These are phyloP conservation scores for Coemansia sp. DNA, from an alignment of 192 early-diverging fungal species.

Conservation along the genomic window DNA sequence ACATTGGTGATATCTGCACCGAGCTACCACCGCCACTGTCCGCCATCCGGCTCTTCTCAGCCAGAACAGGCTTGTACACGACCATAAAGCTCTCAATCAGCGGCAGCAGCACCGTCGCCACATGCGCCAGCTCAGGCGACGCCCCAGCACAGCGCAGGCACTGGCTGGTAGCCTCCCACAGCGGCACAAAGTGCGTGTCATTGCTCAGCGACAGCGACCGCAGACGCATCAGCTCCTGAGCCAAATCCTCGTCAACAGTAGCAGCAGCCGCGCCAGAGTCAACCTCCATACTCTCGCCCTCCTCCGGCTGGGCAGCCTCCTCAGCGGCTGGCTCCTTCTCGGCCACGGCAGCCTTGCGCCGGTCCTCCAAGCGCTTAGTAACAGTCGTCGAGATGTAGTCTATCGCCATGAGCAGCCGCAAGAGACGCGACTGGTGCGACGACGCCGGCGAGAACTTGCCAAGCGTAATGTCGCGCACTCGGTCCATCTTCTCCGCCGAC, in stretches of 20 bases:
- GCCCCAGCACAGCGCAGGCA: conserved; percentile 72
- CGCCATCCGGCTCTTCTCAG: conserved; percentile 24
- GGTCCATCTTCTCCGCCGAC: conserved; percentile 51
- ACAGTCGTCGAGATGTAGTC: conserved; percentile 68
- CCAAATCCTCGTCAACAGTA: conserved; percentile 8
- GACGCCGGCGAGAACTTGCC: conserved; percentile 79
- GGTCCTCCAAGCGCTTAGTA: conserved; percentile 36
- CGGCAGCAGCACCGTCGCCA: conserved; percentile 90
- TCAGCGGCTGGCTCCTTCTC: not conserved
- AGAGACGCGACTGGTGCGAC: conserved; percentile 86
- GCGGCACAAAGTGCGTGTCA: conserved; percentile 54
- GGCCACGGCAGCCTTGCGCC: conserved; percentile 23
- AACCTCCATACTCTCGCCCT: conserved; percentile 24
- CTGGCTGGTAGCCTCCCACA: conserved; percentile 79
- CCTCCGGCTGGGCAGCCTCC: conserved; percentile 19
- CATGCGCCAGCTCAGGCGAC: conserved; percentile 78
- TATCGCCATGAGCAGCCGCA: conserved; percentile 91
- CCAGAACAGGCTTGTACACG: conserved; percentile 86
- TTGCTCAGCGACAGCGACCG: conserved; percentile 45
- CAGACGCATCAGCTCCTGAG: conserved; percentile 43
- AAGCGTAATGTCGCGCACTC: conserved; percentile 71
- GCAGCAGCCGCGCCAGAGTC: not conserved
- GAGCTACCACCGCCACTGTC: conserved; percentile 14
- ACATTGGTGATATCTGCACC: conserved; percentile 21
- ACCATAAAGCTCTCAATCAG: conserved; percentile 98